Percentiles rank a stretch among this genome's conserved stretches.
Evolutionary conservation across 495 filamentous ascomycete species (phyloP).

Genomic region (Annulohypoxylon moriforme): DNA sequence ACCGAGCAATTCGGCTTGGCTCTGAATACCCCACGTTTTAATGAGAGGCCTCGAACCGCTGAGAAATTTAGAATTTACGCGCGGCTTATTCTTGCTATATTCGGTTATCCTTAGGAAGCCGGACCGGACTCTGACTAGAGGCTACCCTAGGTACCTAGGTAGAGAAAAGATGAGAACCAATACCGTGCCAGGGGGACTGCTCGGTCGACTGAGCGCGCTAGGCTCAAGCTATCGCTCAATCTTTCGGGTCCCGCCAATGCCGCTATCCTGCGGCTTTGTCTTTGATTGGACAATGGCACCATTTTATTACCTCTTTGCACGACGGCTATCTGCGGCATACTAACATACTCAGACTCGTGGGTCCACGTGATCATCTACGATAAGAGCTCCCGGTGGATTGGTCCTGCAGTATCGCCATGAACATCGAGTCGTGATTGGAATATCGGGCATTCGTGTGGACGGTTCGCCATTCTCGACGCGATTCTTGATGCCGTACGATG

Average conservation of each 20-base stretch:
- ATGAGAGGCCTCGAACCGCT: constrained; percentile 27
- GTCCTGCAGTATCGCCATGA: constrained; percentile 39
- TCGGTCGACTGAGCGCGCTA: constrained; percentile 37
- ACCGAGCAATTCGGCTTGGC: constrained; percentile 23
- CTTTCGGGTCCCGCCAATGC: constrained; percentile 32
- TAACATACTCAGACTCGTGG: constrained; percentile 19
- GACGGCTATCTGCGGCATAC: constrained; percentile 48
- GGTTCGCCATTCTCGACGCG: constrained; percentile 29
- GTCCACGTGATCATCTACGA: constrained; percentile 47
- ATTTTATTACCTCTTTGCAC: constrained; percentile 13
- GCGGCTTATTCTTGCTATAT: constrained; percentile 39
- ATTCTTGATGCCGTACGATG: constrained; percentile 32
- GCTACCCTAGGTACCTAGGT: constrained; percentile 6
- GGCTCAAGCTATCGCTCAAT: constrained; percentile 25
- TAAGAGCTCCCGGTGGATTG: constrained; percentile 44
- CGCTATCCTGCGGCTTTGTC: constrained; percentile 24
- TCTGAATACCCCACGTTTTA: constrained; percentile 36
- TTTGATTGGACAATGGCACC: constrained; percentile 47
- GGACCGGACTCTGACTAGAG: constrained; percentile 20
- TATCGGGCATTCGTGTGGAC: constrained; percentile 30
- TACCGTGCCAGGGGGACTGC: constrained; percentile 14
- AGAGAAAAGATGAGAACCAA: no score
- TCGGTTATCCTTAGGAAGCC: constrained; percentile 26
- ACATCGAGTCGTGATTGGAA: constrained; percentile 49
- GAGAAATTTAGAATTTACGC: constrained; percentile 10